Evolutionary conservation across 2,329 filamentous ascomycete genomes (phyloP), one percentile per base, ranked within the genome.

Genomic region (Colletotrichum plurivorum): DNA sequence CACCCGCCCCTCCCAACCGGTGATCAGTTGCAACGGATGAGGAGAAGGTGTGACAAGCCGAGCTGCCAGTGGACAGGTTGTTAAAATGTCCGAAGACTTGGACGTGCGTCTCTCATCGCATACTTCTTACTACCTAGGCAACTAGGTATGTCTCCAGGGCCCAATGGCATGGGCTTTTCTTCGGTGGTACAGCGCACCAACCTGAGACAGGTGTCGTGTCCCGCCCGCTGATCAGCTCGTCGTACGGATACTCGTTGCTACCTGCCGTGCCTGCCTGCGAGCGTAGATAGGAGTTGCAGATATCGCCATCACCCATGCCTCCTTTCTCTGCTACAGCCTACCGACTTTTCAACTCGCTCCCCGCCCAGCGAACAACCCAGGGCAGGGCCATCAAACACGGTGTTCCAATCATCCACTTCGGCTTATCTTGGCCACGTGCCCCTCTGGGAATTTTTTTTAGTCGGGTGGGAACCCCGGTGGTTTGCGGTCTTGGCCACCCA

Each of bases 281-380:
- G 31, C 31, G 8, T 41, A 51, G 49, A 66, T 66, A 64, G 66
- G 18, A 52, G 16, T 59, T 31, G 49, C 41, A 43, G 63, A 67
- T 67, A 67, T 67, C 62, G 62, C 66, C 55, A 49, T 56, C 49
- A 36, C 66, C 66, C 62, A 52, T 65, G 55, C 49, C 58, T 43
- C n/a, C n/a, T 46, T 36, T 36, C 10, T 10, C 10, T 36, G 31
- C 45, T 46, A 9, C 45, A 1, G 16, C 9, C 45, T 46, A 25
- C 22, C 22, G 22, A 25, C 5, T 16, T 18, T 15, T 16, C 45
- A 15, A 18, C 13, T 18, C 18, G 9, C 45, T 18, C 45, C 16
- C 45, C 45, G 18, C 22, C 22, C 16, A 46, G 18, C 18, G 16
- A n/a, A 49, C 18, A 8, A 8, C 46, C 18, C 20, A n/a, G 46